Conservation (phyloP, 495 filamentous ascomycete species). For the Paragyromitra xinjiangensis region DNA sequence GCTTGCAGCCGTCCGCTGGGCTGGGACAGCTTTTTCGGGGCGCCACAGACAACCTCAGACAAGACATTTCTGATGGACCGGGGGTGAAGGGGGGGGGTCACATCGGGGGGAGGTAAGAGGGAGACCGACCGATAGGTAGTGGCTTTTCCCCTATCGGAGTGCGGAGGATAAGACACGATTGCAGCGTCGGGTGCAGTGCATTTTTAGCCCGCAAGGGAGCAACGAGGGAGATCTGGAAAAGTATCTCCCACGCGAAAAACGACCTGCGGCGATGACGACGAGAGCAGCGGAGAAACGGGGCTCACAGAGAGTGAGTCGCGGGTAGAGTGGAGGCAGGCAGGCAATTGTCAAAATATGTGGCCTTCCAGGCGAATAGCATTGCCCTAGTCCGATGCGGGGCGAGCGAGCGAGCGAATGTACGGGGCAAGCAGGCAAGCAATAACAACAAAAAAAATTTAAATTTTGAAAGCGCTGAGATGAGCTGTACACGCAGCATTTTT, state of each 20-base stretch:
- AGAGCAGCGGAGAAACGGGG: conserved; percentile 37
- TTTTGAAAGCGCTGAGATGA: conserved; percentile 45
- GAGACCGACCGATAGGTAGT: conserved; percentile 44
- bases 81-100: conserved; percentile 27
- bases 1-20: conserved; percentile 45
- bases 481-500: conserved; percentile 53
- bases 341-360: conserved; percentile 50
- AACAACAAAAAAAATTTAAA: conserved; percentile 17
- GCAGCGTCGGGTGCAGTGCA: conserved; percentile 17
- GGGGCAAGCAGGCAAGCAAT: not conserved
- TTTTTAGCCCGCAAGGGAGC: conserved; percentile 23
- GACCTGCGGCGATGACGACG: conserved; percentile 47
- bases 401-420: conserved; percentile 31
- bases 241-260: conserved; percentile 48
- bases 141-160: conserved; percentile 41
- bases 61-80: conserved; percentile 39
- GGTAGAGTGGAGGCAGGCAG: conserved; percentile 6
- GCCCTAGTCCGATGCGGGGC: conserved; percentile 40
- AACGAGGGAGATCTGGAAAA: conserved; percentile 41
- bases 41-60: conserved; percentile 49
- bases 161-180: conserved; percentile 49
- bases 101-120: conserved; percentile 31
- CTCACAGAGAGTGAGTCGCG: conserved; percentile 14
- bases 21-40: conserved; percentile 41
- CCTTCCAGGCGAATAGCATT: conserved; percentile 44